phyloP scores from a whole-genome alignment of 768 basidiomycete species.

The Butyriboletus loyo region DNA sequence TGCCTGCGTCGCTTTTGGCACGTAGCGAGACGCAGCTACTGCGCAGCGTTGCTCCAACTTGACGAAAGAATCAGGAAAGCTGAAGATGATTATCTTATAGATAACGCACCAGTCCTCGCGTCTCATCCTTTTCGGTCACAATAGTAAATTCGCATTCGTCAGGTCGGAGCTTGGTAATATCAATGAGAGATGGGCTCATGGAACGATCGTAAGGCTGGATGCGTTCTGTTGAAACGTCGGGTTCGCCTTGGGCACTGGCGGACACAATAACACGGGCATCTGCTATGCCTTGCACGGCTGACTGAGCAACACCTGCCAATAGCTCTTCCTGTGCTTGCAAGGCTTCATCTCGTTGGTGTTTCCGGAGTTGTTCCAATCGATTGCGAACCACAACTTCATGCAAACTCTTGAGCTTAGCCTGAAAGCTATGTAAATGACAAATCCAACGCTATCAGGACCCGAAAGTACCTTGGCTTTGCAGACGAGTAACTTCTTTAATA shows the following conservation, averaged over 20 bases:
- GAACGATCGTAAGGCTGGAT: slow-evolving; percentile 76
- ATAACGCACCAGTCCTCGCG: slow-evolving; percentile 54
- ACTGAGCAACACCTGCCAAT: slow-evolving; percentile 70
- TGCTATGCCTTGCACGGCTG: slow-evolving; percentile 46
- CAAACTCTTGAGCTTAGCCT: slow-evolving; percentile 89
- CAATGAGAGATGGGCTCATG: slow-evolving; percentile 82
- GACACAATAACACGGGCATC: slow-evolving; percentile 36
- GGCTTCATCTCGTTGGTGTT: slow-evolving; percentile 94
- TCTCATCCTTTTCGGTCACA: slow-evolving; percentile 64
- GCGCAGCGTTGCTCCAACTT: slow-evolving; percentile 73
- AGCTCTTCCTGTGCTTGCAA: slow-evolving; percentile 90
- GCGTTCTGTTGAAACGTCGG: slow-evolving; percentile 47
- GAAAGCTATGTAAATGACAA: slow-evolving; percentile 5
- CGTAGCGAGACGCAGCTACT: slow-evolving; percentile 84
- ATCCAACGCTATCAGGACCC: not conserved
- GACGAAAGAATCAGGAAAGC: slow-evolving; percentile 2
- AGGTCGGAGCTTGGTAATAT: slow-evolving; percentile 62
- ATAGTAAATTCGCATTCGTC: slow-evolving; percentile 86
- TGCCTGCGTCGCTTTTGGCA: slow-evolving; percentile 69
- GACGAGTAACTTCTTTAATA: slow-evolving; percentile 88
- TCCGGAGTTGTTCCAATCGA: slow-evolving; percentile 91
- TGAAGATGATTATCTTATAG: not conserved
- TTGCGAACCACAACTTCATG: slow-evolving; percentile 98
- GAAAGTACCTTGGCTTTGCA: slow-evolving; percentile 89
- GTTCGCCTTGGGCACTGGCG: slow-evolving; percentile 32